A percentile compares a stretch with the other conserved stretches of the same genome.
Conservation (phyloP, 331 rosid genomes). For the Telfairia occidentalis region DNA sequence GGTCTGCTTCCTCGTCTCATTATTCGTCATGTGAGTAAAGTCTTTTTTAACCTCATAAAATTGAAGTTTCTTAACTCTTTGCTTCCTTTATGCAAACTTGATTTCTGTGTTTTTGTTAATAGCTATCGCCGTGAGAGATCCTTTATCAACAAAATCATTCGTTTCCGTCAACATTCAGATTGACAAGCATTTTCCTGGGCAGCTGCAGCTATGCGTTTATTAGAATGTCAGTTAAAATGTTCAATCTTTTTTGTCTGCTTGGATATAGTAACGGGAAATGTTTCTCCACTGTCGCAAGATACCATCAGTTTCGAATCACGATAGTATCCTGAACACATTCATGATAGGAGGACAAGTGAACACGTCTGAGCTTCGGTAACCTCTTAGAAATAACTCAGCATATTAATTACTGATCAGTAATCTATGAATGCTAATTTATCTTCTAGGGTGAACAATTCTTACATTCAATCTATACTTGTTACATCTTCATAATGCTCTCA, state of each 20-base stretch:
- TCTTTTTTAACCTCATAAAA: constrained; percentile 5
- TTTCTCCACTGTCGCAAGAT: neutral
- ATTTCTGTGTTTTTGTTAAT: neutral
- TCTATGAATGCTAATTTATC: neutral
- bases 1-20: constrained; percentile 61
- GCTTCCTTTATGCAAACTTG: neutral
- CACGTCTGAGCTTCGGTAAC: neutral
- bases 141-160: constrained; percentile 54
- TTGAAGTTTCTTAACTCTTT: neutral
- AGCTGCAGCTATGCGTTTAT: neutral
- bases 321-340: neutral
- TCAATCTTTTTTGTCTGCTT: too few relatives aligned
- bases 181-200: constrained; percentile 21
- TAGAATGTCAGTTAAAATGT: neutral
- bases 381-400: neutral
- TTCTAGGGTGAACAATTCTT: neutral
- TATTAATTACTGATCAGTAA: constrained; percentile 3
- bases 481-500: neutral
- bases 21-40: constrained; percentile 46
- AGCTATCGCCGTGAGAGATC: constrained; percentile 60
- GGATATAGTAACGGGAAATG: neutral
- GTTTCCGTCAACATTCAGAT: constrained; percentile 58
- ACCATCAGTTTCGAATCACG: neutral
- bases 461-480: neutral
- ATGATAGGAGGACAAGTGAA: neutral